phyloP scores from a whole-genome alignment of 176 grass and related monocot species.

The Triticum dicoccoides region DNA sequence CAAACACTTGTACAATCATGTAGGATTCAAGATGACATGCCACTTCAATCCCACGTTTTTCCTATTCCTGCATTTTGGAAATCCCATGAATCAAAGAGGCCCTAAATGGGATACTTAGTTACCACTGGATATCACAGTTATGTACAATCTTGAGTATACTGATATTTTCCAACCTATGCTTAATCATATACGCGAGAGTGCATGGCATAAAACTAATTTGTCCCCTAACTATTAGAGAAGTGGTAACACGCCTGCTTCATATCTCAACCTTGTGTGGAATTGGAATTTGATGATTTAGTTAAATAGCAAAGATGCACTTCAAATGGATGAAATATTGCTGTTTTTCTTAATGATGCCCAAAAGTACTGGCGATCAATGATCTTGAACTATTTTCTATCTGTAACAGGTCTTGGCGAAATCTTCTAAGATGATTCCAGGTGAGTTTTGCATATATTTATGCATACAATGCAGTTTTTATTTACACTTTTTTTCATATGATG shows the following conservation, averaged over 20 bases:
- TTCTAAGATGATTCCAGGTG: conserved; percentile 99
- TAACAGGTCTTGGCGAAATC: conserved; percentile 91
- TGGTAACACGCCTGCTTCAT: not conserved
- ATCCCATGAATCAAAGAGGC: too few relatives aligned
- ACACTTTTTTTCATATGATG: not conserved
- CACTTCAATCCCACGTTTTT: too few relatives aligned
- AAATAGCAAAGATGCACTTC: not conserved
- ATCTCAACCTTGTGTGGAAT: not conserved
- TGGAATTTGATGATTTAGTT: not conserved
- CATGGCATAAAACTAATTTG: not conserved
- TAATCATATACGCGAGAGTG: not conserved
- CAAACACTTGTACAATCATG: too few relatives aligned
- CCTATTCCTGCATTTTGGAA: too few relatives aligned
- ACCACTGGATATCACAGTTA: not conserved
- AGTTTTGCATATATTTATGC: conserved; percentile 23
- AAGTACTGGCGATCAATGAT: not conserved
- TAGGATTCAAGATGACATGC: too few relatives aligned
- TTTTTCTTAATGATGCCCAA: not conserved
- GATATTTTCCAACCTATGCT: not conserved
- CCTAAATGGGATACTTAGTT: not conserved
- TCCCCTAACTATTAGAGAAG: not conserved
- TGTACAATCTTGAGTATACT: not conserved
- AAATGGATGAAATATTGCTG: not conserved
- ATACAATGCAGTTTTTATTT: not conserved
- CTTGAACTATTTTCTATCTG: conserved; percentile 23